Conservation (phyloP, 768 basidiomycete species). For the Strobilomyces echinocephalus region DNA sequence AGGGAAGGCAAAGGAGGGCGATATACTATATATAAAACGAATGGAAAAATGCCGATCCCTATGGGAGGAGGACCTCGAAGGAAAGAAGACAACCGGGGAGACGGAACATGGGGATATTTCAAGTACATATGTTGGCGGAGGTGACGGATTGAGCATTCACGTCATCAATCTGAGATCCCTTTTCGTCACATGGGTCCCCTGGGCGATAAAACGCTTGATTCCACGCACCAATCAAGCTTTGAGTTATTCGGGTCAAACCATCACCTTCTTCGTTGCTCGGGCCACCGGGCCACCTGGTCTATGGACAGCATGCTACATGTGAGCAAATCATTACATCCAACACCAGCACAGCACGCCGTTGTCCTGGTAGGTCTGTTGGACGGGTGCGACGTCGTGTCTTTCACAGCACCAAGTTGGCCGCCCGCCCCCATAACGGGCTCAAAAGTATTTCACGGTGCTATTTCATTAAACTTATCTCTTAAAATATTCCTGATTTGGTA, state of each 20-base stretch:
- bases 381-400: background rate
- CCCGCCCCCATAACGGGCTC: background rate
- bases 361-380: background rate
- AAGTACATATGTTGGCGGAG: constrained; percentile 7
- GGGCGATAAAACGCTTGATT: constrained; percentile 23
- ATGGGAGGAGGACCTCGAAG: constrained; percentile 7
- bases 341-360: background rate
- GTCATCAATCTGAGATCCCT: constrained; percentile 21
- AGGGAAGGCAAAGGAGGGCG: constrained; percentile 16
- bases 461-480: background rate
- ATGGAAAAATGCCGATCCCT: constrained; percentile 5
- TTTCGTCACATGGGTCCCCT: constrained; percentile 13
- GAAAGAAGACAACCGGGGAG: background rate
- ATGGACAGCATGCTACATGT: background rate
- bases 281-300: background rate
- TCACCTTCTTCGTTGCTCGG: background rate
- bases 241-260: constrained; percentile 1
- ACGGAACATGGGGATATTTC: constrained; percentile 5
- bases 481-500: background rate
- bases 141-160: constrained; percentile 6
- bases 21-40: constrained; percentile 27
- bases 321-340: background rate
- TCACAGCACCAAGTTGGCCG: no score
- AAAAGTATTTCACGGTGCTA: no score
- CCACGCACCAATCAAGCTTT: constrained; percentile 7